phyloP scores from a whole-genome alignment of 2,329 filamentous ascomycete species.

The Penicillium concentricum region DNA sequence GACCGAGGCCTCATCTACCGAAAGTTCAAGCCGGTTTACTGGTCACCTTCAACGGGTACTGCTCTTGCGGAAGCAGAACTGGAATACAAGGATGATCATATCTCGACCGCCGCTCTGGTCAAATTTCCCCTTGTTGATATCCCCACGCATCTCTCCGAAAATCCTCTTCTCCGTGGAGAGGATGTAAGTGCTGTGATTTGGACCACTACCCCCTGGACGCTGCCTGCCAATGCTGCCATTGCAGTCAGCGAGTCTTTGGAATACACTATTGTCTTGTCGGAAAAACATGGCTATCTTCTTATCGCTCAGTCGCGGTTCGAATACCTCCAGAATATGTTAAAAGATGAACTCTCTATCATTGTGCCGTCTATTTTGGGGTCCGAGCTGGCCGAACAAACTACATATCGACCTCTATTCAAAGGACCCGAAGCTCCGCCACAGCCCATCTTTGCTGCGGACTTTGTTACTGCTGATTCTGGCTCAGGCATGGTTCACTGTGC shows the following conservation, averaged over 20 bases:
- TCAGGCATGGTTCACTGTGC: conserved; percentile 93
- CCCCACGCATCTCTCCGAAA: conserved; percentile 45
- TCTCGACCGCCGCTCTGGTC: conserved; percentile 64
- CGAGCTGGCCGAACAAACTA: conserved; percentile 60
- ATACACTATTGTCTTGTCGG: conserved; percentile 66
- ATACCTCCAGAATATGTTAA: conserved; percentile 52
- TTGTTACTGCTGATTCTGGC: conserved; percentile 86
- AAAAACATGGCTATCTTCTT: conserved; percentile 60
- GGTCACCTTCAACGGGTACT: conserved; percentile 64
- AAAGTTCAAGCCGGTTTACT: conserved; percentile 63
- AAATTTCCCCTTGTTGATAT: conserved; percentile 66
- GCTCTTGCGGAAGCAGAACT: conserved; percentile 64
- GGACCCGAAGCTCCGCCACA: conserved; percentile 58
- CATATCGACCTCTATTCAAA: conserved; percentile 71
- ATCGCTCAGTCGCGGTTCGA: conserved; percentile 71
- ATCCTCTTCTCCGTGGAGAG: conserved; percentile 44
- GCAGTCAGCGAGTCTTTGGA: conserved; percentile 72
- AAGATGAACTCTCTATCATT: conserved; percentile 52
- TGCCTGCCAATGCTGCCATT: conserved; percentile 89
- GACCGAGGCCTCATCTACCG: conserved; percentile 61
- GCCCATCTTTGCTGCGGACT: conserved; percentile 77
- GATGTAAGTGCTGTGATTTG: conserved; percentile 81
- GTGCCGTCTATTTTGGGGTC: conserved; percentile 61
- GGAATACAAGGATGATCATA: conserved; percentile 63
- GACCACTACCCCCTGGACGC: conserved; percentile 98